Evolutionary conservation across 805 yeast genomes (phyloP).

Genomic region (Starmera dryadoides): DNA sequence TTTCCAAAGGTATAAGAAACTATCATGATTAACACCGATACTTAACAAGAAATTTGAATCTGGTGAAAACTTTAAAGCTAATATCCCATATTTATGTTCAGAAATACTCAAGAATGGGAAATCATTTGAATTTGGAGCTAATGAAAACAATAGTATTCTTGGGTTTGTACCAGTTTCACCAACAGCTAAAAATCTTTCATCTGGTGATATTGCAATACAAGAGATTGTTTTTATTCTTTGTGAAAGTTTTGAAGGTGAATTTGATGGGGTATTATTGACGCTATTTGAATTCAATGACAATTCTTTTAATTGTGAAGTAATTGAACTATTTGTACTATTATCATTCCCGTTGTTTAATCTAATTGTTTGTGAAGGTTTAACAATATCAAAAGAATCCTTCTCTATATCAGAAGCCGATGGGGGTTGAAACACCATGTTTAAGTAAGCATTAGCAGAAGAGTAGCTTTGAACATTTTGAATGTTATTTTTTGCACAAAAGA

Average conservation of each 20-base stretch:
- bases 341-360: background rate
- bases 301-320: conserved; percentile 1
- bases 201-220: conserved; percentile 53
- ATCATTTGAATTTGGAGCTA: conserved; percentile 39
- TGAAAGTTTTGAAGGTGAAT: conserved; percentile 11
- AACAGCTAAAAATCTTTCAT: conserved; percentile 47
- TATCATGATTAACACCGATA: conserved; percentile 63
- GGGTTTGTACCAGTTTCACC: conserved; percentile 73
- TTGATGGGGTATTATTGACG: conserved; percentile 5
- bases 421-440: background rate
- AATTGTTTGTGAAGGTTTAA: conserved; percentile 3
- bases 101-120: conserved; percentile 46
- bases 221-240: conserved; percentile 44
- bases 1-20: conserved; percentile 58
- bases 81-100: conserved; percentile 64
- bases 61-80: conserved; percentile 47
- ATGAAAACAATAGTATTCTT: conserved; percentile 50
- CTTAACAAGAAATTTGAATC: conserved; percentile 51
- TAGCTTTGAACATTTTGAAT: conserved; percentile 1
- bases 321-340: background rate
- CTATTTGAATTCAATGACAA: conserved; percentile 4
- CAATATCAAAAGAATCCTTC: conserved; percentile 2
- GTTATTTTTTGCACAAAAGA: conserved; percentile 41
- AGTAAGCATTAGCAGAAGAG: background rate
- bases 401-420: background rate